A percentile compares a stretch with the other conserved stretches of the same genome.
Evolutionary conservation across 2,329 filamentous ascomycete genomes (phyloP).

Genomic region (Venturia asperata): DNA sequence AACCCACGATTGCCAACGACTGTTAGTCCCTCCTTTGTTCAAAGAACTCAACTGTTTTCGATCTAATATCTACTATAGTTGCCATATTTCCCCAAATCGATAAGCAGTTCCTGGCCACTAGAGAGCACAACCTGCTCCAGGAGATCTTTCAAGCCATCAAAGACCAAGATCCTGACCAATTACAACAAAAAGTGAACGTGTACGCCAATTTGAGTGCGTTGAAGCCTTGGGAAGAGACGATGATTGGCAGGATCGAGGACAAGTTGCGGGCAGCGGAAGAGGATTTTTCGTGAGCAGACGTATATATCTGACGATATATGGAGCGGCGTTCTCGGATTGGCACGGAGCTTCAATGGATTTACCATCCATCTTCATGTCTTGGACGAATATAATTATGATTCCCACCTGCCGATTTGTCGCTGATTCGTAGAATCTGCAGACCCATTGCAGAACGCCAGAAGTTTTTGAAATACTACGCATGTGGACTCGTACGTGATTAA

Average conservation of each 20-base stretch:
- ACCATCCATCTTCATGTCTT: background rate
- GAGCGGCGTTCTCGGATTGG: background rate
- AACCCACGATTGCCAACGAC: conserved; percentile 22
- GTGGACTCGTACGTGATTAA: background rate
- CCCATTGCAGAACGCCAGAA: background rate
- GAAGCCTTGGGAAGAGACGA: conserved; percentile 13
- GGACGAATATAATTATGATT: conserved; percentile 3
- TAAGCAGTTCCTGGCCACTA: conserved; percentile 60
- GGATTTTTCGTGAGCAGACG: conserved; percentile 9
- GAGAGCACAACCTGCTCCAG: conserved; percentile 73
- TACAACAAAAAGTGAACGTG: conserved; percentile 12
- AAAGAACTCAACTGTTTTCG: background rate
- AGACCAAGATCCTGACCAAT: conserved; percentile 64
- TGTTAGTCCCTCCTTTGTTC: conserved; percentile 21
- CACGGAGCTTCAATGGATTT: background rate
- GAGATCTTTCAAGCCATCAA: conserved; percentile 72
- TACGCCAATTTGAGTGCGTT: conserved; percentile 14
- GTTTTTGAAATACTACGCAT: background rate
- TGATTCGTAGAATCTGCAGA: background rate
- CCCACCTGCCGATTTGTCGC: background rate
- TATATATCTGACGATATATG: background rate
- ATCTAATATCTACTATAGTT: background rate
- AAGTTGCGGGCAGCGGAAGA: conserved; percentile 5
- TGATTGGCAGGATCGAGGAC: conserved; percentile 17
- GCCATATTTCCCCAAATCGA: conserved; percentile 18